Conservation (phyloP, 2,329 filamentous ascomycete species). For the Trichoderma koningiopsis region DNA sequence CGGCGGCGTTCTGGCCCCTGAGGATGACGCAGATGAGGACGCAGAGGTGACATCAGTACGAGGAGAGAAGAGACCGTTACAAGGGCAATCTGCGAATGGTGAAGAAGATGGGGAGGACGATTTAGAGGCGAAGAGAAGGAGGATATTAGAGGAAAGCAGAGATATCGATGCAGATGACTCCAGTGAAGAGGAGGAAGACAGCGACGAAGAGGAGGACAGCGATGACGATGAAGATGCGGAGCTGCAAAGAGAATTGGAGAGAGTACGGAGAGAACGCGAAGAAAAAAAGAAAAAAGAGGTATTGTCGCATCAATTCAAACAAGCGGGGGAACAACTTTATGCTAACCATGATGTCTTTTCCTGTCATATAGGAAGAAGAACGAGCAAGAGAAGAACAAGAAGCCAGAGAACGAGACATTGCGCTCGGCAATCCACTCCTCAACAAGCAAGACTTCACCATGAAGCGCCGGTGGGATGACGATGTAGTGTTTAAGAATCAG, state of each 20-base stretch:
- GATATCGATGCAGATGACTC: constrained; percentile 80
- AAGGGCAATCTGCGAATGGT: constrained; percentile 25
- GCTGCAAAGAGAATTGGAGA: constrained; percentile 88
- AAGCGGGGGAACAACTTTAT: background rate
- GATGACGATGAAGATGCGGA: constrained; percentile 69
- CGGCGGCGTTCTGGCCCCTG: constrained; percentile 49
- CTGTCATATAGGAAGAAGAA: constrained; percentile 67
- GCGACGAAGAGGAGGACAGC: constrained; percentile 49
- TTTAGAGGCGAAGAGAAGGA: constrained; percentile 76
- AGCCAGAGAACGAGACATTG: constrained; percentile 83
- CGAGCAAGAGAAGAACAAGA: constrained; percentile 80
- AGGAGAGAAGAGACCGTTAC: constrained; percentile 60
- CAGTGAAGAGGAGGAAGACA: constrained; percentile 60
- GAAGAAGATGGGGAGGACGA: constrained; percentile 62
- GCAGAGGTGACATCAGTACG: constrained; percentile 38
- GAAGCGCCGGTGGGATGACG: constrained; percentile 94
- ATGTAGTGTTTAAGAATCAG: constrained; percentile 99
- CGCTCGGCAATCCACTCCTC: constrained; percentile 86
- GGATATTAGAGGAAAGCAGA: constrained; percentile 83
- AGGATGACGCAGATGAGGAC: constrained; percentile 56
- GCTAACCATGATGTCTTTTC: background rate
- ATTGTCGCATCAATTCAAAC: background rate
- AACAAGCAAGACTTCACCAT: constrained; percentile 88
- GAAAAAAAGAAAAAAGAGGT: constrained; percentile 47
- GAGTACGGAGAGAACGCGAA: constrained; percentile 78